A percentile compares a stretch with the other conserved stretches of the same genome.
phyloP scores from a whole-genome alignment of 495 filamentous ascomycete species.

The Talaromyces liani region DNA sequence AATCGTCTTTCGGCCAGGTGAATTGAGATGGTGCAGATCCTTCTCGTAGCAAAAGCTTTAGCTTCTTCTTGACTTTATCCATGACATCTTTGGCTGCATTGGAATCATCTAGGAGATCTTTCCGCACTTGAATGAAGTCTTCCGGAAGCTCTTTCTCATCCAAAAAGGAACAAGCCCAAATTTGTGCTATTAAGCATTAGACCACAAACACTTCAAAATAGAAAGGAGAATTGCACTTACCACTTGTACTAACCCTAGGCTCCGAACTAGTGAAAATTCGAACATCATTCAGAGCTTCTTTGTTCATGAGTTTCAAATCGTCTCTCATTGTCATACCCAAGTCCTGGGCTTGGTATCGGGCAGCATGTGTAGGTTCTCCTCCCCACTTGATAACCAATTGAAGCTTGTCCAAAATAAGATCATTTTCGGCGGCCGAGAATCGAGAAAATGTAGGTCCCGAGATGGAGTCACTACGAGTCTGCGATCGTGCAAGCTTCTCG shows the following conservation, averaged over 20 bases:
- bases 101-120: constrained; percentile 92
- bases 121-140: constrained; percentile 79
- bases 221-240: constrained; percentile 28
- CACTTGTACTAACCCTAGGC: constrained; percentile 84
- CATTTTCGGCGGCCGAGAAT: constrained; percentile 82
- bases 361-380: constrained; percentile 94
- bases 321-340: constrained; percentile 92
- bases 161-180: constrained; percentile 87
- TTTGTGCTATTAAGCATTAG: constrained; percentile 58
- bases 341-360: constrained; percentile 91
- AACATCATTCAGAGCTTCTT: constrained; percentile 82
- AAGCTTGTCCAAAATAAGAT: constrained; percentile 84
- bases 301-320: constrained; percentile 88
- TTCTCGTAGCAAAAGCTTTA: constrained; percentile 82
- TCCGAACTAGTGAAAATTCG: constrained; percentile 92
- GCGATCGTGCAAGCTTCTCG: constrained; percentile 28
- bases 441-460: constrained; percentile 82
- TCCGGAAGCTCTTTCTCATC: constrained; percentile 77
- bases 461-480: constrained; percentile 69
- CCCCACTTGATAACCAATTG: constrained; percentile 99
- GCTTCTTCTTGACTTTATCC: constrained; percentile 99
- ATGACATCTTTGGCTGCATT: constrained; percentile 99
- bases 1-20: constrained; percentile 88
- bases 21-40: constrained; percentile 91
- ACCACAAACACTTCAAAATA: background rate